A percentile compares a stretch with the other conserved stretches of the same genome.
These are phyloP conservation scores for Fusarium coicis DNA, from an alignment of 2,329 filamentous ascomycete species.

Conservation along the genomic window DNA sequence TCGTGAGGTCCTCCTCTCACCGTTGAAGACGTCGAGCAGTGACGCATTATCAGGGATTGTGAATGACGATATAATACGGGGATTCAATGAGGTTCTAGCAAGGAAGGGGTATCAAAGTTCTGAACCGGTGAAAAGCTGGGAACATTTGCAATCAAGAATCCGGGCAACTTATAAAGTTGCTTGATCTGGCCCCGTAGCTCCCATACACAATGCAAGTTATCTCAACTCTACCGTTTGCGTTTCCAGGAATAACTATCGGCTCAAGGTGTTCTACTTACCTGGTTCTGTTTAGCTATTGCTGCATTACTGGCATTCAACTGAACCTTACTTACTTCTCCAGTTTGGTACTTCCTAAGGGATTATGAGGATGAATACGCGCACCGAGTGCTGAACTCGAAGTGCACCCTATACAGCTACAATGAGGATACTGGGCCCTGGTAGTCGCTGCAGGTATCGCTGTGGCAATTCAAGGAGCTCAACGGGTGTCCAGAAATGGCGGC, in stretches of 20 bases:
- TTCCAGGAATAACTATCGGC: not conserved
- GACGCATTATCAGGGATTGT: accelerated
- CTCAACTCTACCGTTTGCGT: not conserved
- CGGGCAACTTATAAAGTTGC: not conserved
- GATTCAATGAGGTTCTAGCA: not conserved
- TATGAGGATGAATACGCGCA: not conserved
- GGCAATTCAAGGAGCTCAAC: no score
- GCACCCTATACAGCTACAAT: no score
- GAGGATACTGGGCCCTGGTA: no score
- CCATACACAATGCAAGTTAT: not conserved
- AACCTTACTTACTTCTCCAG: not conserved
- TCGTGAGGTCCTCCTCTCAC: not conserved
- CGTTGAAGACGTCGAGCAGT: not conserved
- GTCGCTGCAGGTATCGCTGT: no score
- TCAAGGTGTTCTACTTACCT: not conserved
- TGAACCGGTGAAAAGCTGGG: not conserved
- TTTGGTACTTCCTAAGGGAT: not conserved
- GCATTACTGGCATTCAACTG: accelerated
- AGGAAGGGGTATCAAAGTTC: not conserved
- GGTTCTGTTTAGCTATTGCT: not conserved
- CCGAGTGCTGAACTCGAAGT: no score
- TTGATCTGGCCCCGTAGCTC: not conserved
- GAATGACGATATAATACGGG: not conserved
- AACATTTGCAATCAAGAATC: not conserved
- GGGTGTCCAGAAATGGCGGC: no score